phyloP scores from a whole-genome alignment of 805 yeast species.

The Komagataella mondaviorum region DNA sequence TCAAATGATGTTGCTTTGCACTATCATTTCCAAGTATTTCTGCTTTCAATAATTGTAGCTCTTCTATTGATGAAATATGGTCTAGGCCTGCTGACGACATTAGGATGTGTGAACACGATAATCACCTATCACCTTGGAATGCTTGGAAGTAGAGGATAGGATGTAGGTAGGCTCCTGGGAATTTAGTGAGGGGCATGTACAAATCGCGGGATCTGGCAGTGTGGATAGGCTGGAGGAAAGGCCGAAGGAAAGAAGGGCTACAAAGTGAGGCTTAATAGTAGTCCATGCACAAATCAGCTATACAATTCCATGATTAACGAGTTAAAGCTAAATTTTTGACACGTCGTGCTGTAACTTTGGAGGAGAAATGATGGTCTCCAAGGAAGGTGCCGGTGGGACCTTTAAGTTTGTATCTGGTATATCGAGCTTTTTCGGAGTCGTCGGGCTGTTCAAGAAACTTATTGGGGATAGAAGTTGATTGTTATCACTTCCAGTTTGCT shows the following conservation, averaged over 20 bases:
- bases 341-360: not conserved
- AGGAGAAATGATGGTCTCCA: not conserved
- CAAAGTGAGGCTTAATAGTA: not conserved
- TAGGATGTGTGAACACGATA: not conserved
- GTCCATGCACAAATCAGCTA: not conserved
- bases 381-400: not conserved
- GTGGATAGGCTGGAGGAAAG: too few relatives aligned
- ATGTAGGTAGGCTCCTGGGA: too few relatives aligned
- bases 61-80: not conserved
- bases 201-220: not conserved
- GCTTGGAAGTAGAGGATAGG: not conserved
- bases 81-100: not conserved
- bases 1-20: constrained; percentile 9
- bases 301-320: not conserved
- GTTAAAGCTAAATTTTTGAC: not conserved
- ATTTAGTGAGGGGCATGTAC: too few relatives aligned
- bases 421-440: not conserved
- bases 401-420: not conserved
- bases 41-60: constrained; percentile 6
- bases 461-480: not conserved
- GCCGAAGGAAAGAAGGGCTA: not conserved
- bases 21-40: constrained; percentile 17
- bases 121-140: not conserved
- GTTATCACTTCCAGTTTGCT: not conserved
- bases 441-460: not conserved